Evolutionary conservation across 2,329 filamentous ascomycete genomes (phyloP).

Genomic region (Neonectria hederae): DNA sequence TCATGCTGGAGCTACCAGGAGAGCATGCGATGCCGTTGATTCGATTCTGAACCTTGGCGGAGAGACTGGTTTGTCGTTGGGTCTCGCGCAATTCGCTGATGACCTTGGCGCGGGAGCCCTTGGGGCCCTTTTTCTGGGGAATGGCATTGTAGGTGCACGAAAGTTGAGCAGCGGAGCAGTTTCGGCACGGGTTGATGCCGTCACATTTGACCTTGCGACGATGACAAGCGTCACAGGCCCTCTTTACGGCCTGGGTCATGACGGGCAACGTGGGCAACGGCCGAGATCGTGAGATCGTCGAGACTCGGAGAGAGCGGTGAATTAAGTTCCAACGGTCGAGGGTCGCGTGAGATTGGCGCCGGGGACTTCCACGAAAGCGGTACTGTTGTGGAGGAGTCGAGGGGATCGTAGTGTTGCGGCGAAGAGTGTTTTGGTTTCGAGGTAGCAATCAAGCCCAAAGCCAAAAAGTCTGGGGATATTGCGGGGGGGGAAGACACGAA

Average conservation of each 20-base stretch:
- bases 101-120: conserved; percentile 78
- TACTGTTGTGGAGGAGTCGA: neutral
- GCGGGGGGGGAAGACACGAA: conserved; percentile 39
- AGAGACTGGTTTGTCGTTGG: conserved; percentile 72
- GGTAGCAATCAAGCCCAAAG: conserved; percentile 28
- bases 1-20: conserved; percentile 56
- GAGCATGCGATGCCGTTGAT: conserved; percentile 64
- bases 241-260: conserved; percentile 62
- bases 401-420: conserved; percentile 9
- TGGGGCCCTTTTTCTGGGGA: conserved; percentile 80
- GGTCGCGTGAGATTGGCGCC: conserved; percentile 9
- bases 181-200: conserved; percentile 74
- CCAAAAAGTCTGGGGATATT: conserved; percentile 44
- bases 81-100: conserved; percentile 77
- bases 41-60: conserved; percentile 68
- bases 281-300: conserved; percentile 9
- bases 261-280: conserved; percentile 22
- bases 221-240: conserved; percentile 78
- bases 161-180: conserved; percentile 73
- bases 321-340: conserved; percentile 27
- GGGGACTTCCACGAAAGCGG: conserved; percentile 13
- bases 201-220: conserved; percentile 80
- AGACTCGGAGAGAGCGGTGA: conserved; percentile 13
- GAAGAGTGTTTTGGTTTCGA: conserved; percentile 22
- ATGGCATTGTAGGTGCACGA: conserved; percentile 79